These are phyloP conservation scores for Cucurbitaria berberidis DNA, from an alignment of 2,329 filamentous ascomycete genomes.

Conservation along the genomic window DNA sequence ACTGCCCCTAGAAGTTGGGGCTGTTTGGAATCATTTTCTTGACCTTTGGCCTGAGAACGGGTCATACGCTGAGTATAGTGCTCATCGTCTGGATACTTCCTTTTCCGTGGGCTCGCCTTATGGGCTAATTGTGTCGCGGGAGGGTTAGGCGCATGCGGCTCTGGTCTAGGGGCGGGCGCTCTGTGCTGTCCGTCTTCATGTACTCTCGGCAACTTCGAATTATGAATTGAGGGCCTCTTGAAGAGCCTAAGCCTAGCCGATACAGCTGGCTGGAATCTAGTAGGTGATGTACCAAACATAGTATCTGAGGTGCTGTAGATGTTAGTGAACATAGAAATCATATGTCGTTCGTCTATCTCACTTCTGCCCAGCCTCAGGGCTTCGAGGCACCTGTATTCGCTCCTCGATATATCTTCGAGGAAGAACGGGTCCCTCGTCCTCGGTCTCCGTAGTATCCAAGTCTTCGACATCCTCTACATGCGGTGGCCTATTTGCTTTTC, in stretches of 20 bases:
- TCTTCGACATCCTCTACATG: not conserved
- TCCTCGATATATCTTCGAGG: not conserved
- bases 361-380: slow-evolving; percentile 1
- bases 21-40: slow-evolving; percentile 1
- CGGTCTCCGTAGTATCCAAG: slow-evolving; percentile 10
- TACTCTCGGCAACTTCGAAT: slow-evolving; percentile 15
- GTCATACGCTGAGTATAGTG: slow-evolving; percentile 7
- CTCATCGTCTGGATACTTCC: slow-evolving; percentile 7
- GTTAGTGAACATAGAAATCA: slow-evolving; percentile 3
- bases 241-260: slow-evolving; percentile 27
- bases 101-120: slow-evolving; percentile 5
- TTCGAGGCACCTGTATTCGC: slow-evolving; percentile 9
- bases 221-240: slow-evolving; percentile 25
- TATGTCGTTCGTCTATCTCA: not conserved
- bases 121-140: slow-evolving; percentile 9
- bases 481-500: not conserved
- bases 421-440: slow-evolving; percentile 10
- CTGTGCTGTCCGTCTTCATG: not conserved
- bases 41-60: slow-evolving; percentile 13
- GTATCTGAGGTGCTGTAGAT: not conserved
- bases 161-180: not conserved
- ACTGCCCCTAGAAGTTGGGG: not conserved
- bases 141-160: not conserved
- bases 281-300: slow-evolving; percentile 3
- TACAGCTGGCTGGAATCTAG: slow-evolving; percentile 5